Evolutionary conservation across 2,329 filamentous ascomycete genomes (phyloP), one percentile per base, ranked within the genome.

Genomic region (Cladosporium halotolerans): DNA sequence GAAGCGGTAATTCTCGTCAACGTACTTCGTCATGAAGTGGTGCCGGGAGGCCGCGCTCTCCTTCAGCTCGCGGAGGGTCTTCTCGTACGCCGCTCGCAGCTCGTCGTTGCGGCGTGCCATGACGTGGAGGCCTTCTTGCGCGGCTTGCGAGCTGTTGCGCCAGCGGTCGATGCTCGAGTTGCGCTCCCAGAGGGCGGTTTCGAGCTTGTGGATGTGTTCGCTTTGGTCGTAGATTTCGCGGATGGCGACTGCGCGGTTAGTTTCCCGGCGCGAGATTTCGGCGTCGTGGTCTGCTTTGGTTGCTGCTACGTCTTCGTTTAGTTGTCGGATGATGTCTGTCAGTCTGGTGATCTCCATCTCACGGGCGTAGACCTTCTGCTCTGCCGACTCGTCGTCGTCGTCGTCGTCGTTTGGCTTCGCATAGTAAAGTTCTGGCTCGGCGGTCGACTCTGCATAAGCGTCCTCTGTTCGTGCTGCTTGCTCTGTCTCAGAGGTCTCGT

Each of bases 11-110:
- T 51, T 51, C 32, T 51, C 48, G 9, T 51, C 48, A 2, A 51
- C 48, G 32, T 51, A 51, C 31, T 51, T 51, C 9, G 48, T 51
- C 48, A 51, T 51, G 48, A 51, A 51, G 32, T 51, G 48, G 13
- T 51, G 48, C 4, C 48, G 48, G n/a, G 48, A 51, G 13, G 41
- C 48, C 32, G 43, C 40, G 33, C 48, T 36, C 10, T 51, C 39
- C n/a, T 51, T 44, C 32, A 51, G 10, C 3, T 51, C 48, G 41
- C 47, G 36, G 9, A 50, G 13, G n/a, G 47, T 39, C 4, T 42
- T 28, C 11, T 41, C 38, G 10, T 33, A 23, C 11, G 47, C 47
- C 3, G 32, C 47, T 34, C 31, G 18, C 4, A 50, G 47, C 31
- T 50, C 47, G 14, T 39, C 23, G 9, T 50, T 50, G 34, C 45